Evolutionary conservation across 495 filamentous ascomycete species (phyloP), one percentile per base, ranked within the genome.

Genomic region (Hapsidospora chrysogenum): DNA sequence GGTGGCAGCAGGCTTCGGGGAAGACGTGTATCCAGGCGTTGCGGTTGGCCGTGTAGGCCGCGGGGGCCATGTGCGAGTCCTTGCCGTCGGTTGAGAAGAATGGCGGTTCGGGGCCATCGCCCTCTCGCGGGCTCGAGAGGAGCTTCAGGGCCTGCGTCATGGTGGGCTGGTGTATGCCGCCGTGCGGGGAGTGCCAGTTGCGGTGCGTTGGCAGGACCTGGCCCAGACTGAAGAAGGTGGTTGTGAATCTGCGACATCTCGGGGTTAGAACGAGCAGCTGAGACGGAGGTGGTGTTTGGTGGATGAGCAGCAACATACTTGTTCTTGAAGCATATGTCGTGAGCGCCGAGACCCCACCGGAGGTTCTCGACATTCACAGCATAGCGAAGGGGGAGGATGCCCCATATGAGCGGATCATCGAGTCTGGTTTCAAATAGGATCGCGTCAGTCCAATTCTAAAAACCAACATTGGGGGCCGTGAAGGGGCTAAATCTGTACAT

Each of bases 361-460:
- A 80, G 70, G 48, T 85, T 83, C 44, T 65, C 68, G 1, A 78
- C 75, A 31, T 74, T 66, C 43, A 79, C 73, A 35, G 66, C 53
- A 42, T 85, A 79, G 28, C 66, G 58, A 16, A 76, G 51, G 3
- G 89, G 89, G 6, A 97, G 63, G 11, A 82, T 62, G 23, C 86
- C 87, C 85, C 85, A 97, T 35, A 94, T 70, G 29, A 95, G 53
- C 7, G 89, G 89, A 61, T 97, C 89, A 58, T 97, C 89, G 46
- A 95, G 61, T 30, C 87, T 96, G 51, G 37, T n/a, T n/a, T n/a
- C n/a, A n/a, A n/a, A n/a, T n/a, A n/a, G 5, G 4, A 11, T 23
- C 13, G 18, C 3, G 23, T 32, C 16, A 35, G 35, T 33, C 36
- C 18, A 25, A 14, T 30, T 33, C 15, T 36, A 20, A 28, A 40